Evolutionary conservation across 23 red algal species (phyloP).

Genomic region (Gracilaria vermiculophylla): DNA sequence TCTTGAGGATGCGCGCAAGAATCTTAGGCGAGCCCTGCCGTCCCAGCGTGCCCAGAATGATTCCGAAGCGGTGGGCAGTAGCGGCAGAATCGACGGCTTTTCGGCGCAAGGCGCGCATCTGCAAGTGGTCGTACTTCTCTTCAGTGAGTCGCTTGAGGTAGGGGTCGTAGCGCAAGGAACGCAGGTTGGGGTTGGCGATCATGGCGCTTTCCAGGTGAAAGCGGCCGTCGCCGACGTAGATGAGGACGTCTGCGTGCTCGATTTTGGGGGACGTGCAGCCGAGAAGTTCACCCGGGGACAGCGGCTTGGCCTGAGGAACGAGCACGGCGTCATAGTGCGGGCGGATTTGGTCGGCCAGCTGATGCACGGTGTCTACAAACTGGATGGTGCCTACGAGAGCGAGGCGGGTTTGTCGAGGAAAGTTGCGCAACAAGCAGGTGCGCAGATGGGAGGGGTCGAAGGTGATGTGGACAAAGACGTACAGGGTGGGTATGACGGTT

Average conservation of each 20-base stretch:
- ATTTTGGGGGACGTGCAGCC: constrained; percentile 92
- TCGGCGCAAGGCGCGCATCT: constrained; percentile 73
- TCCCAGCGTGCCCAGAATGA: constrained; percentile 94
- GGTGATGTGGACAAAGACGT: constrained; percentile 92
- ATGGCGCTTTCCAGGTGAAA: constrained; percentile 97
- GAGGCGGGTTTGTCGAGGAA: constrained; percentile 37
- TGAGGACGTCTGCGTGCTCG: constrained; percentile 44
- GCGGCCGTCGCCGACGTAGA: constrained; percentile 95
- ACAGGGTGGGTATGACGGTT: constrained; percentile 72
- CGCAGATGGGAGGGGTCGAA: constrained; percentile 81
- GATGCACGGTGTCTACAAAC: constrained; percentile 82
- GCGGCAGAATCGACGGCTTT: constrained; percentile 43
- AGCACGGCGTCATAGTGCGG: constrained; percentile 8
- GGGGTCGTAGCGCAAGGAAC: constrained; percentile 89
- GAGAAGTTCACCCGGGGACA: constrained; percentile 97
- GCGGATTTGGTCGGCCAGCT: constrained; percentile 17
- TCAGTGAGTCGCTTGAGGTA: constrained; percentile 85
- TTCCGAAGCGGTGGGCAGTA: constrained; percentile 59
- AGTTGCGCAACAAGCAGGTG: constrained; percentile 55
- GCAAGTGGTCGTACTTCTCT: constrained; percentile 78
- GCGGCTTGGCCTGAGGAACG: constrained; percentile 81
- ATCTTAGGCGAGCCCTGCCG: constrained; percentile 90
- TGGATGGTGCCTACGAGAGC: constrained; percentile 90
- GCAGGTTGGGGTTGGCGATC: constrained; percentile 89
- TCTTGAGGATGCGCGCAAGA: constrained; percentile 41